Conservation (phyloP, 2,329 filamentous ascomycete species). For the Thyridium curvatum region DNA sequence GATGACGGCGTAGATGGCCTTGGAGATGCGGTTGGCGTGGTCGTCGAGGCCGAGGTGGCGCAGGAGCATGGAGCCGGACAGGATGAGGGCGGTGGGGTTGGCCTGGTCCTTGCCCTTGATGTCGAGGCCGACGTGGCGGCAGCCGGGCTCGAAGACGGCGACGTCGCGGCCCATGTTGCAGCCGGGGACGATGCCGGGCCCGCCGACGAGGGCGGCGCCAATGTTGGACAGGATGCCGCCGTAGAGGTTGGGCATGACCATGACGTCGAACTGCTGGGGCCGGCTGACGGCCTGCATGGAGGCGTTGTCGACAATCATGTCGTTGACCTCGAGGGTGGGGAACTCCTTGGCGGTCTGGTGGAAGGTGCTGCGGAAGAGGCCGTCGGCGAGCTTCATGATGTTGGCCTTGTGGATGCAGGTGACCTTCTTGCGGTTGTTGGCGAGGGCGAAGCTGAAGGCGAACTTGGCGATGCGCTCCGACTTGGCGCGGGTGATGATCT, state of each 20-base stretch:
- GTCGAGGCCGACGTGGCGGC: conserved; percentile 97
- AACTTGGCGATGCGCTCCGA: conserved; percentile 99
- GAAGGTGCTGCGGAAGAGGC: conserved; percentile 97
- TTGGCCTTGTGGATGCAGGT: conserved; percentile 99
- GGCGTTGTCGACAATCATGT: conserved; percentile 99
- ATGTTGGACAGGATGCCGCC: conserved; percentile 99
- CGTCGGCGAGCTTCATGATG: conserved; percentile 99
- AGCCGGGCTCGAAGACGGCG: conserved; percentile 97
- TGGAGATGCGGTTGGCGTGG: conserved; percentile 96
- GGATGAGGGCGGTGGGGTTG: conserved; percentile 92
- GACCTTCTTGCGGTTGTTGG: conserved; percentile 98
- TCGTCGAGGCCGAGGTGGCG: conserved; percentile 95
- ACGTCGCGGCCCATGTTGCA: conserved; percentile 99
- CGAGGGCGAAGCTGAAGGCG: conserved; percentile 93
- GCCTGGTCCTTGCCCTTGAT: conserved; percentile 99
- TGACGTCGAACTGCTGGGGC: conserved; percentile 97
- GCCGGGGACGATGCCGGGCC: conserved; percentile 92
- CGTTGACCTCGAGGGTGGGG: conserved; percentile 90
- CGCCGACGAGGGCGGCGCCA: conserved; percentile 91
- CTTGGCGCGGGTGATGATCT: conserved; percentile 99
- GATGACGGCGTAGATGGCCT: conserved; percentile 72
- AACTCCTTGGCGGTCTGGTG: conserved; percentile 90
- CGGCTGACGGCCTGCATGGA: conserved; percentile 97
- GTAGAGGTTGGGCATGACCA: conserved; percentile 99
- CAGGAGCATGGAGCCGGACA: conserved; percentile 94